These are phyloP conservation scores for Pistacia integerrima DNA, from an alignment of 345 rosid genomes.

Conservation along the genomic window DNA sequence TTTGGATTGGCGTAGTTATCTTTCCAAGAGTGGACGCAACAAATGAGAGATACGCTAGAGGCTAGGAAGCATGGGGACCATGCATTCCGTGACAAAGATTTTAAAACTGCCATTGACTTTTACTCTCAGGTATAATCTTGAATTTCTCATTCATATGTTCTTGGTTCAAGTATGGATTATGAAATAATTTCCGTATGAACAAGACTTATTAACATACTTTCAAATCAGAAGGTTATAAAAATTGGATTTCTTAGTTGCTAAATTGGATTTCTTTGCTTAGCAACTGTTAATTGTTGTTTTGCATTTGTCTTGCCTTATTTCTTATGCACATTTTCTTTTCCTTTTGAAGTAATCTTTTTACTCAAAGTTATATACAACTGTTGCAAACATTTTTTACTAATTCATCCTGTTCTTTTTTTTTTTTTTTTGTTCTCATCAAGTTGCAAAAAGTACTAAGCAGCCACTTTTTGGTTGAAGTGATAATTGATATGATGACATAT, in stretches of 20 bases:
- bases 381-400: background rate
- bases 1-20: constrained; percentile 60
- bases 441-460: background rate
- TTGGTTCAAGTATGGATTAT: background rate
- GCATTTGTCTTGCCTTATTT: no score
- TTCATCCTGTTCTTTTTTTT: background rate
- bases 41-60: constrained; percentile 94
- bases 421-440: background rate
- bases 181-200: background rate
- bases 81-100: constrained; percentile 95
- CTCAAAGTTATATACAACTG: background rate
- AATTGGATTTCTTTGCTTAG: no score
- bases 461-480: background rate
- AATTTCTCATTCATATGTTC: constrained; percentile 3
- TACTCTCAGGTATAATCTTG: constrained; percentile 75
- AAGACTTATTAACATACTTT: background rate
- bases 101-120: constrained; percentile 85
- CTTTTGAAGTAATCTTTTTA: background rate
- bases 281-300: no score
- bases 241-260: no score
- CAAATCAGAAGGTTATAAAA: background rate
- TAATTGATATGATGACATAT: background rate
- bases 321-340: background rate
- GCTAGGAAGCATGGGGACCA: constrained; percentile 91
- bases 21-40: constrained; percentile 99